These are phyloP conservation scores for Rhizophora mangle DNA, from an alignment of 345 rosid species.

Conservation along the genomic window DNA sequence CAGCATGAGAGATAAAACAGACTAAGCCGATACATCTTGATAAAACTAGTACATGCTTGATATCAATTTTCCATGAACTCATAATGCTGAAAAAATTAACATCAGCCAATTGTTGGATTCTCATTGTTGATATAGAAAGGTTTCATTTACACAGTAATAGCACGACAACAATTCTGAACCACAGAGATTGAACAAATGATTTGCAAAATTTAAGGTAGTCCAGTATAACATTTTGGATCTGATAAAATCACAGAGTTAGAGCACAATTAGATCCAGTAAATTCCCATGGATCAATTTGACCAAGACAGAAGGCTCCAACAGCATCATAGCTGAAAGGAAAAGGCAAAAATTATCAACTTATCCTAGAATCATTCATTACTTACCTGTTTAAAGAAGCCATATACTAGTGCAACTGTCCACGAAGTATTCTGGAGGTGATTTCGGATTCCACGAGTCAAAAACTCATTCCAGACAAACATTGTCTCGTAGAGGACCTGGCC, in stretches of 20 bases:
- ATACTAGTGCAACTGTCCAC: constrained; percentile 96
- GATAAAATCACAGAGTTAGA: neutral
- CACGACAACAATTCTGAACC: neutral
- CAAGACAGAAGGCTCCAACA: neutral
- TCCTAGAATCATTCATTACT: constrained; percentile 13
- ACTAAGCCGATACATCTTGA: neutral
- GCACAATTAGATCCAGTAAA: neutral
- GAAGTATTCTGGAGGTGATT: constrained; percentile 80
- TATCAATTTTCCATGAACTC: neutral
- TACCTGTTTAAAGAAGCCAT: constrained; percentile 98
- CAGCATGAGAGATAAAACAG: constrained; percentile 2
- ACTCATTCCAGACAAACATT: constrained; percentile 99
- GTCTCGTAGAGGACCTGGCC: constrained; percentile 74
- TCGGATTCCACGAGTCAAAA: constrained; percentile 85
- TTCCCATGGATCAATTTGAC: neutral
- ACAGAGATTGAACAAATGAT: neutral
- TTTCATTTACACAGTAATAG: neutral
- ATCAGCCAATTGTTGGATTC: neutral
- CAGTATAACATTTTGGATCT: neutral
- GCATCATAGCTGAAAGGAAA: neutral
- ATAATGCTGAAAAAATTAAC: neutral
- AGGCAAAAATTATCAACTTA: neutral
- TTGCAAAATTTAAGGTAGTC: neutral
- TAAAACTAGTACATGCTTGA: neutral
- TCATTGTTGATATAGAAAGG: neutral